phyloP scores from a whole-genome alignment of 805 yeast genomes.

The Starmera caribaea region DNA sequence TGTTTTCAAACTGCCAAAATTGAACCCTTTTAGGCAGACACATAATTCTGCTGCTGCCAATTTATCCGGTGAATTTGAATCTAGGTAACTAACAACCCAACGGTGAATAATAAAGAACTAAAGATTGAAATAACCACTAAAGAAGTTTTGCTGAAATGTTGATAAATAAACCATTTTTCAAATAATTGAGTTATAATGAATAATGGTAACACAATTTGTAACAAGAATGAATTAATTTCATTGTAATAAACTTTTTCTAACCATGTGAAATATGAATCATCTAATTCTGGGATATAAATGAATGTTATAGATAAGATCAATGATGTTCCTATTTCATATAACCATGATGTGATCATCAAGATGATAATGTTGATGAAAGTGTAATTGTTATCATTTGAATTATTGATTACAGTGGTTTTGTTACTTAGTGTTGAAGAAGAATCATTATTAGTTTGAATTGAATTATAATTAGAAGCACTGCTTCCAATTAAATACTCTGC shows the following conservation, averaged over 20 bases:
- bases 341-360: conserved; percentile 7
- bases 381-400: no score
- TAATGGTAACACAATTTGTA: conserved; percentile 23
- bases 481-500: not conserved
- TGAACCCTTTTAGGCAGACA: no score
- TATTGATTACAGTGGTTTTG: no score
- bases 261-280: conserved; percentile 19
- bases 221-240: conserved; percentile 19
- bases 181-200: conserved; percentile 12
- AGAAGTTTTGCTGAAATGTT: conserved; percentile 4
- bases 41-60: no score
- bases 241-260: conserved; percentile 25
- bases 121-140: conserved; percentile 1
- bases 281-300: conserved; percentile 28
- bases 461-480: no score
- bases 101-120: conserved; percentile 2
- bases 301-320: conserved; percentile 28
- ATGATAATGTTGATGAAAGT: not conserved
- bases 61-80: no score
- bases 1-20: no score
- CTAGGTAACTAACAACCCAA: conserved; percentile 12
- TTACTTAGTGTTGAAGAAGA: no score
- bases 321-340: conserved; percentile 23
- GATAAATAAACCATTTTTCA: conserved; percentile 5
- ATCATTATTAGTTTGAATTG: no score